Evolutionary conservation across 2,329 filamentous ascomycete species (phyloP).

Genomic region (Aureobasidium mangrovei): DNA sequence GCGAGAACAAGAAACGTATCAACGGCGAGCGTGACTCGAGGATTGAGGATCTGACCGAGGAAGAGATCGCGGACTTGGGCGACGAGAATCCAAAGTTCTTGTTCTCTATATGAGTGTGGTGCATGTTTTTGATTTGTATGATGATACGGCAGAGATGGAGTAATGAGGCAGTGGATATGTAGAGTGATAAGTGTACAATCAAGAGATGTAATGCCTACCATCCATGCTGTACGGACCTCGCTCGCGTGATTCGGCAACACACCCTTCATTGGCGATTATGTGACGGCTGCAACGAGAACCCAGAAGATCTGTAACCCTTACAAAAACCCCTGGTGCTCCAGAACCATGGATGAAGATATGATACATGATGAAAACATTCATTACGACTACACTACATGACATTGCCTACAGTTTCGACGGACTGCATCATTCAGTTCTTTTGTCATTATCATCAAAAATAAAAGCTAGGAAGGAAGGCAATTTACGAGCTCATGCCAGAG

Average conservation of each 20-base stretch:
- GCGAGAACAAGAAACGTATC: conserved; percentile 30
- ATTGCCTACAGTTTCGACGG: conserved; percentile 5
- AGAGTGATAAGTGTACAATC: too few species aligned
- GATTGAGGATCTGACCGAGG: conserved; percentile 33
- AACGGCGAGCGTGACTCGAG: conserved; percentile 34
- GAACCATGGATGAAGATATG: too few species aligned
- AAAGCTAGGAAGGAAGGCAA: background rate
- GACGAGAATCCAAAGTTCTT: conserved; percentile 38
- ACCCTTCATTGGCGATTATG: background rate
- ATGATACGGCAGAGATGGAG: too few species aligned
- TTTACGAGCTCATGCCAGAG: conserved; percentile 21
- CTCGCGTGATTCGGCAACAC: too few species aligned
- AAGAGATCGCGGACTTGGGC: conserved; percentile 37
- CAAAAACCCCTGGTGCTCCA: too few species aligned
- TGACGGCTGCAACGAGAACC: background rate
- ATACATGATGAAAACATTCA: too few species aligned
- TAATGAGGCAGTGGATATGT: too few species aligned
- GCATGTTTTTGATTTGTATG: too few species aligned
- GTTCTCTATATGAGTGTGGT: conserved; percentile 28
- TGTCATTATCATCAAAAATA: background rate
- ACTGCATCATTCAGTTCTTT: conserved; percentile 3
- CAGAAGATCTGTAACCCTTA: too few species aligned
- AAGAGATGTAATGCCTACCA: background rate
- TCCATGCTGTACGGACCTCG: background rate
- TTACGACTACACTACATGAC: background rate